Percentiles rank a stretch among this genome's conserved stretches.
Evolutionary conservation across 495 filamentous ascomycete genomes (phyloP).

Genomic region (Penicillium cataractarum): DNA sequence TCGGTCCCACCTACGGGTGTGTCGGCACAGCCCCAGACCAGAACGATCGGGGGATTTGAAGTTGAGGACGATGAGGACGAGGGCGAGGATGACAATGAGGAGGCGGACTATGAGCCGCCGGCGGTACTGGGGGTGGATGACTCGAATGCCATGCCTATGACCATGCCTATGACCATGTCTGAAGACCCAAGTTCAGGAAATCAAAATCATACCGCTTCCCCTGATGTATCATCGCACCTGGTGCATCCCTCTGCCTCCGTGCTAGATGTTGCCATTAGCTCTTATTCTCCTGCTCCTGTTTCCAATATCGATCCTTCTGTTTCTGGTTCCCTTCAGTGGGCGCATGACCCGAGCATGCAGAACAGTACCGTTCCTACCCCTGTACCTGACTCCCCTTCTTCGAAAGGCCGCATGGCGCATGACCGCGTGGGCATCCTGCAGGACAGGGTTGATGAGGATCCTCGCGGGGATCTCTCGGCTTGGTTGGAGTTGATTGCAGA

Average conservation of each 20-base stretch:
- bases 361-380: slow-evolving; percentile 46
- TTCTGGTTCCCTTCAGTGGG: slow-evolving; percentile 47
- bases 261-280: slow-evolving; percentile 56
- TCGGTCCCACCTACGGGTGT: slow-evolving; percentile 40
- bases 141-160: slow-evolving; percentile 50
- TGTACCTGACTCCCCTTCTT: slow-evolving; percentile 43
- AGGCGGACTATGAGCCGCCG: slow-evolving; percentile 60
- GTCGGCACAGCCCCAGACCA: slow-evolving; percentile 57
- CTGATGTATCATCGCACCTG: slow-evolving; percentile 62
- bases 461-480: slow-evolving; percentile 85
- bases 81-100: slow-evolving; percentile 51
- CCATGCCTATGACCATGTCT: slow-evolving; percentile 50
- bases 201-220: slow-evolving; percentile 60
- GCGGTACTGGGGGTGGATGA: slow-evolving; percentile 53
- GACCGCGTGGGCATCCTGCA: slow-evolving; percentile 85
- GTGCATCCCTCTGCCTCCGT: slow-evolving; percentile 56
- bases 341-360: slow-evolving; percentile 43
- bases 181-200: slow-evolving; percentile 58
- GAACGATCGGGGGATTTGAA: slow-evolving; percentile 79
- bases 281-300: slow-evolving; percentile 53
- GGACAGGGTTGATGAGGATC: slow-evolving; percentile 87
- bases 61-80: slow-evolving; percentile 64
- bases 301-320: slow-evolving; percentile 51
- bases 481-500: slow-evolving; percentile 88
- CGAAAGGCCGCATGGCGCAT: slow-evolving; percentile 66